A percentile compares a stretch with the other conserved stretches of the same genome.
phyloP scores from a whole-genome alignment of 2,329 filamentous ascomycete genomes.

The Lecanicillium sp. region DNA sequence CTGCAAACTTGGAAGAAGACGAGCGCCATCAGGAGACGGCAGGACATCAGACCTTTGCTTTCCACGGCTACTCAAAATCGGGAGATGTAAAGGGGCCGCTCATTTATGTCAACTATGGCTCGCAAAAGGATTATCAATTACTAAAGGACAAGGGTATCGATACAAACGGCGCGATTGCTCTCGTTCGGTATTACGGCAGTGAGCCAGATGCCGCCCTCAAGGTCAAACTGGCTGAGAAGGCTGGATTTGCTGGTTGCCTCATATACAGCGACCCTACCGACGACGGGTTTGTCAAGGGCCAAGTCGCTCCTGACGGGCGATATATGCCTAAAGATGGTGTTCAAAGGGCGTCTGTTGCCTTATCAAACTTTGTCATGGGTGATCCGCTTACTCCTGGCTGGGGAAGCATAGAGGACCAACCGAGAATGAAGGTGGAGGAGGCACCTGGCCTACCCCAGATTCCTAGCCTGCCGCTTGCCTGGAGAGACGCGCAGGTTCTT shows the following conservation, averaged over 20 bases:
- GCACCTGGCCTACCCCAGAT: slow-evolving; percentile 70
- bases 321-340: slow-evolving; percentile 78
- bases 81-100: slow-evolving; percentile 81
- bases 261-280: slow-evolving; percentile 88
- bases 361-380: slow-evolving; percentile 76
- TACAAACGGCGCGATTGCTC: slow-evolving; percentile 69
- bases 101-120: slow-evolving; percentile 89
- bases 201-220: slow-evolving; percentile 70
- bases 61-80: slow-evolving; percentile 81
- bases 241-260: slow-evolving; percentile 78
- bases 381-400: slow-evolving; percentile 90
- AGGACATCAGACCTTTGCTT: slow-evolving; percentile 64
- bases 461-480: slow-evolving; percentile 82
- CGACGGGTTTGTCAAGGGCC: slow-evolving; percentile 69
- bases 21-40: slow-evolving; percentile 52
- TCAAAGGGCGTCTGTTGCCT: slow-evolving; percentile 70
- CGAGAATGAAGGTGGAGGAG: slow-evolving; percentile 60
- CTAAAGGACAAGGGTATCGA: slow-evolving; percentile 65
- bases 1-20: slow-evolving; percentile 76
- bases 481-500: slow-evolving; percentile 77
- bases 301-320: slow-evolving; percentile 65
- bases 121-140: slow-evolving; percentile 69
- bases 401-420: slow-evolving; percentile 58
- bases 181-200: slow-evolving; percentile 73
- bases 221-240: slow-evolving; percentile 80